Conservation (phyloP, 331 rosid genomes). For the Rosa hybrid region DNA sequence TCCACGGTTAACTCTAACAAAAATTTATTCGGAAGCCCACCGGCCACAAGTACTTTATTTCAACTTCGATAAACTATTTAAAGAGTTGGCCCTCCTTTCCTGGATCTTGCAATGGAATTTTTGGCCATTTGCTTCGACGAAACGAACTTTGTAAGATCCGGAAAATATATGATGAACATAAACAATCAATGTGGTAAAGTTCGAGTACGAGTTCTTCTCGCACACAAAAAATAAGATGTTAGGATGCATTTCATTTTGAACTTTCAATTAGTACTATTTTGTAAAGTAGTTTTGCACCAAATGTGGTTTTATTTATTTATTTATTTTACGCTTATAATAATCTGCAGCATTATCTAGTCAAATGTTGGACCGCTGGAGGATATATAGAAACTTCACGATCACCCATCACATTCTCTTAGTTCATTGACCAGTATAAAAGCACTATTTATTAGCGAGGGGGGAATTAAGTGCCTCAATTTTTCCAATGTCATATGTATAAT, state of each 20-base stretch:
- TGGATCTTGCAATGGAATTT: slow-evolving; percentile 27
- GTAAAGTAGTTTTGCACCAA: too few species aligned
- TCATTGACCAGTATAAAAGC: slow-evolving; percentile 14
- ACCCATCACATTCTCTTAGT: not conserved
- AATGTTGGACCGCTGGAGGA: too few species aligned
- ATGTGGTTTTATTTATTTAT: too few species aligned
- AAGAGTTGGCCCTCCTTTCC: slow-evolving; percentile 31
- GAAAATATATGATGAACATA: not conserved
- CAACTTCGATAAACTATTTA: not conserved
- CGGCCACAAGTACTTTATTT: not conserved
- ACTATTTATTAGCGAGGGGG: not conserved
- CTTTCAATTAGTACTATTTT: too few species aligned
- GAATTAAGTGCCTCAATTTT: slow-evolving; percentile 17
- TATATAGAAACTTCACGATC: not conserved
- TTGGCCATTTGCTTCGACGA: not conserved
- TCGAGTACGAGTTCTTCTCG: not conserved
- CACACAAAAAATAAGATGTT: not conserved
- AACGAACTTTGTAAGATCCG: not conserved
- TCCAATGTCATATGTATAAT: not conserved
- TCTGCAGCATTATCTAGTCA: too few species aligned
- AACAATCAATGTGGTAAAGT: not conserved
- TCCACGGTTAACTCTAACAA: too few species aligned
- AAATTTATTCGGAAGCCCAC: too few species aligned
- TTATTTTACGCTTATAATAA: too few species aligned
- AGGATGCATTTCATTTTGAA: not conserved